Base-by-base conservation (phyloP, 768 basidiomycete genomes). In the Atractiella rhizophila region DNA sequence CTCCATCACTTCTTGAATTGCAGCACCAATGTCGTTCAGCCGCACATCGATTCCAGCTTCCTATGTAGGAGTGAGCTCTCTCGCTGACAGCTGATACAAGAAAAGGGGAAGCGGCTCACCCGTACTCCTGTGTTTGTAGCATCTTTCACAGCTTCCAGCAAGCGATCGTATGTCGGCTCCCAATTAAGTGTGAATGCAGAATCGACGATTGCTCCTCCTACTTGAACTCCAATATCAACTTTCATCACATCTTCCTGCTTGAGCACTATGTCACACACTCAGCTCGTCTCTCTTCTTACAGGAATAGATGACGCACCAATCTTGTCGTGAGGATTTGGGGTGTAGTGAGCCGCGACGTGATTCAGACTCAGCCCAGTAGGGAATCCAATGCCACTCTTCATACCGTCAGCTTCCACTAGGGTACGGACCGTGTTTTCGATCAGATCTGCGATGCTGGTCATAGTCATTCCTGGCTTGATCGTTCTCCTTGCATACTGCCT, bases 1-100 rank as follows among this genome's bases (percentile, higher is more conserved):
- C 55, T 94, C 85, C 91, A 98, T 98, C 2, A 83, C 86, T 57
- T 98, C 91, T 59, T 98, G 88, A 40, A 96, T 86, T 37, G 69
- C 68, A 0, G 72, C 83, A 2, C 74, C 91, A 25, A 98, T 66
- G 56, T 96, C 88, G 40, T 83, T 85, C 38, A 96, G 66, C 38
- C 86, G 70, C 0, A 78, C 79, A 53, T 96, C 91, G 49, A 98
- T 94, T 4, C 91, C 91, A 5, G 88, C 78, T 68, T 86, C 83
- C 82, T 86, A 50, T 23, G 33, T 4, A 16, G 19, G 21, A 35
- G n/a, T 28, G 28, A 42, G 39, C 18, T 20, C 13, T 13, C 4
- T 13, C 4, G 12, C 32, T 6, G 5, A 28, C 6, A 30, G 28
- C n/a, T 9, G n/a, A 31, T 3, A 9, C 19, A 39, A 21, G 4